Percentiles rank a stretch among this genome's conserved stretches.
phyloP scores from a whole-genome alignment of 352 stramenopile genomes.

The Pythium periplocum region DNA sequence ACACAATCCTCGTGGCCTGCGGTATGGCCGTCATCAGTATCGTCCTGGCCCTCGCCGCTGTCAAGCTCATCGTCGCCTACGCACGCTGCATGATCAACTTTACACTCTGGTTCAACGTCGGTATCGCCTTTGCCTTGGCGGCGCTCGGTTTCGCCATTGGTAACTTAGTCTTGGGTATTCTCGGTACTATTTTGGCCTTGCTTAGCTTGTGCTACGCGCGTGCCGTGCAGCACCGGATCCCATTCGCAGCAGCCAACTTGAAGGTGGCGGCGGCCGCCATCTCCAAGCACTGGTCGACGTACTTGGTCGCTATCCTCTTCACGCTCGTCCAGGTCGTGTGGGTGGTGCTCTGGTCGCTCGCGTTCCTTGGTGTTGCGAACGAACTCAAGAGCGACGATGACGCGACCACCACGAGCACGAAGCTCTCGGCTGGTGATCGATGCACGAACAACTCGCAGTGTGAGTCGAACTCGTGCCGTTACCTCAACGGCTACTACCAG shows the following conservation, averaged over 20 bases:
- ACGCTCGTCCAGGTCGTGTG: constrained; percentile 88
- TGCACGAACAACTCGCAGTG: constrained; percentile 31
- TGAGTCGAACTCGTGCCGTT: constrained; percentile 31
- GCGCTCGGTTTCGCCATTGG: constrained; percentile 63
- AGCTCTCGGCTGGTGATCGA: constrained; percentile 6
- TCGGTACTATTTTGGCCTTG: constrained; percentile 56
- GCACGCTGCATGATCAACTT: constrained; percentile 82
- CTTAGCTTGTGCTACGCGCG: constrained; percentile 85
- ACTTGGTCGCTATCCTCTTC: constrained; percentile 82
- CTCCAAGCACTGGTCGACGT: constrained; percentile 84
- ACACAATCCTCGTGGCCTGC: constrained; percentile 27
- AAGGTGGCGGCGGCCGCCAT: constrained; percentile 85
- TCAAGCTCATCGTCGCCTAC: constrained; percentile 80
- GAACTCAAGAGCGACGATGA: constrained; percentile 45
- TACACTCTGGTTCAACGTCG: constrained; percentile 84
- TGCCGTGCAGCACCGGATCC: constrained; percentile 85
- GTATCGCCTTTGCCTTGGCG: constrained; percentile 53
- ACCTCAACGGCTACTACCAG: constrained; percentile 11
- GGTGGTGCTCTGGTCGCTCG: constrained; percentile 85
- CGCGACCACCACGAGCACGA: constrained; percentile 14
- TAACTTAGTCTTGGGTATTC: constrained; percentile 64
- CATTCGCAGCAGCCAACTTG: constrained; percentile 92
- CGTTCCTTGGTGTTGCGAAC: constrained; percentile 85
- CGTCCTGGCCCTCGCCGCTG: constrained; percentile 50
- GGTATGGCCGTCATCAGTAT: constrained; percentile 56